These are phyloP conservation scores for Suillus lakei DNA, from an alignment of 768 basidiomycete species.

Conservation along the genomic window DNA sequence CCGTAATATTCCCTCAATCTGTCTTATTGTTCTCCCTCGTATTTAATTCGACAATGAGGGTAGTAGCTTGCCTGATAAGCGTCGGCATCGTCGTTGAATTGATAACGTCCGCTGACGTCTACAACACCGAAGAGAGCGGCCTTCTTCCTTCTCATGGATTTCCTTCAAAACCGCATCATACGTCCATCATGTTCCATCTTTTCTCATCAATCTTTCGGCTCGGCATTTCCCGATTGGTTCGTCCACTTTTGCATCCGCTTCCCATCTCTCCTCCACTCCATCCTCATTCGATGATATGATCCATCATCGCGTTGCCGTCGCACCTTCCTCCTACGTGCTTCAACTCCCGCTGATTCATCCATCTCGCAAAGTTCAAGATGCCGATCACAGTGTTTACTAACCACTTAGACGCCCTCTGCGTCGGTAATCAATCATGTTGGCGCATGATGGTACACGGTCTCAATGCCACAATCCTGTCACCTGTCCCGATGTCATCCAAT, in stretches of 20 bases:
- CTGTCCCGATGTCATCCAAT: neutral
- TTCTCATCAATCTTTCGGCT: neutral
- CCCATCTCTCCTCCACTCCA: neutral
- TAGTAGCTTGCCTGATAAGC: neutral
- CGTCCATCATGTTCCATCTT: no score
- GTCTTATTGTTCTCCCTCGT: neutral
- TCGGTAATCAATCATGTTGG: neutral
- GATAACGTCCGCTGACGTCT: neutral
- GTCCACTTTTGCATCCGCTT: neutral
- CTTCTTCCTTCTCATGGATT: neutral
- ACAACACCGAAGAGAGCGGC: neutral
- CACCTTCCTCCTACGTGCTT: neutral
- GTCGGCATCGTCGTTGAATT: neutral
- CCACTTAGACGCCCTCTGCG: neutral
- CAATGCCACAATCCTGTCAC: neutral
- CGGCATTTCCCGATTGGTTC: neutral
- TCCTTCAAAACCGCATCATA: no score
- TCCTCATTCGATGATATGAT: neutral
- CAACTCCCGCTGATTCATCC: neutral
- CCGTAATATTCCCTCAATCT: constrained; percentile 3
- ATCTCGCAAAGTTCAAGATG: neutral
- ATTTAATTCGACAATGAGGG: neutral
- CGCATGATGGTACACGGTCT: neutral
- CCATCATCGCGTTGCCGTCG: neutral
- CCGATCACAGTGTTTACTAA: neutral